Base-by-base conservation (phyloP, 352 stramenopile species). In the Globisporangium echinulatum region DNA sequence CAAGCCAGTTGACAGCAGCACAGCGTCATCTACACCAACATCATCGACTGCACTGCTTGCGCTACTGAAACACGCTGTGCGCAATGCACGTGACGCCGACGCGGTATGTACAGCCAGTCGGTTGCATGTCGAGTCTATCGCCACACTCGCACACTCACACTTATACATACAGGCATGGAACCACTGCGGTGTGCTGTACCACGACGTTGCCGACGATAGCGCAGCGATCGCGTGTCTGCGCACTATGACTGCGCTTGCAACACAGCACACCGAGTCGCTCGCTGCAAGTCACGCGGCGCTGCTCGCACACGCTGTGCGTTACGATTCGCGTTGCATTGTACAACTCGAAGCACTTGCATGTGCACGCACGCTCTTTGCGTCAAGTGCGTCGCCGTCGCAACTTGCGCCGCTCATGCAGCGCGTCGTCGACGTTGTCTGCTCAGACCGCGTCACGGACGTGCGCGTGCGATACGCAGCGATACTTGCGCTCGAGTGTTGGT, bases 171-270 rank as follows among this genome's bases (percentile, higher is more conserved):
- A 82, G 58, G 69, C 67, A 6, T 85, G 76, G 76, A 74, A 57
- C 4, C 54, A 72, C 17, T 85, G 73, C 48, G 71, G 67, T 0
- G 63, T 67, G 40, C 44, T 72, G 39, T 85, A 79, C 49, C 67
- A 82, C n/a, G 40, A 50, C 25, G 15, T 73, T 1, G 68, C 61
- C 25, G 68, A 75, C 58, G 68, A 75, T 43, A 68, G 71, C 39
- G 67, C 63, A 44, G 73, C 70, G 6, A 55, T 79, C 4, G 58
- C 54, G 9, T 69, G 58, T 36, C 8, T 79, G 4, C 66, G 68
- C 17, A 57, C 62, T 0, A 77, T 79, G 68, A 75, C 70, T 42
- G 68, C 63, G 37, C 37, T 82, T 44, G 68, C 17, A 63, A 75
- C 49, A 40, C 77, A 15, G 50, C 78, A 37, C 7, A 14, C 46